Percentiles rank a stretch among this genome's conserved stretches.
Conservation (phyloP, 1,284 basidiomycete species). For the Ceratobasidium sp. region DNA sequence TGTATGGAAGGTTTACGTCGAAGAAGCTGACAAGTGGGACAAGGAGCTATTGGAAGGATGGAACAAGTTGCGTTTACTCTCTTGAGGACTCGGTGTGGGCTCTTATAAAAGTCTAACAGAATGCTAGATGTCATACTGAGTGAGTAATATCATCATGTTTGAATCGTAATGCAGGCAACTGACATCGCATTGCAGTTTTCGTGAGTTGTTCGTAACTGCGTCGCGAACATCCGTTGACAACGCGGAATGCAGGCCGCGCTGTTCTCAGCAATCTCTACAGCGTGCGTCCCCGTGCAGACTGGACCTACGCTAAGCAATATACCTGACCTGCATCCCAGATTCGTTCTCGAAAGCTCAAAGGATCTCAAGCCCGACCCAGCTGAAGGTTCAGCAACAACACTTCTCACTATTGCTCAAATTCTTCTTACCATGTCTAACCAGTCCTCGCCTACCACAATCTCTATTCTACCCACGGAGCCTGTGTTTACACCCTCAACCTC, state of each 20-base stretch:
- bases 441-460: not conserved
- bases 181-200: not conserved
- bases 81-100: not conserved
- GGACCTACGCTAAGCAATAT: too few species aligned
- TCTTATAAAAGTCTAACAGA: not conserved
- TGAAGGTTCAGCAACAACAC: slow-evolving; percentile 14
- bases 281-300: not conserved
- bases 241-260: not conserved
- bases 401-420: slow-evolving; percentile 13
- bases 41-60: slow-evolving; percentile 22
- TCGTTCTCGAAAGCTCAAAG: slow-evolving; percentile 10
- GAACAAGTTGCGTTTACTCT: slow-evolving; percentile 1
- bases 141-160: not conserved
- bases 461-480: not conserved
- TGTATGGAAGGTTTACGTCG: slow-evolving; percentile 23
- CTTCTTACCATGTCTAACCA: slow-evolving; percentile 1
- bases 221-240: not conserved
- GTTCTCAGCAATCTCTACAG: slow-evolving; percentile 6
- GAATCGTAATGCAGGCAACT: not conserved
- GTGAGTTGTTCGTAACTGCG: not conserved
- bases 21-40: slow-evolving; percentile 24
- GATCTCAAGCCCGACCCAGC: slow-evolving; percentile 19
- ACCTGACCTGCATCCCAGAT: not conserved
- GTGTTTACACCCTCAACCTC: not conserved
- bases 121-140: slow-evolving; percentile 12